Evolutionary conservation across 2,329 filamentous ascomycete species (phyloP).

Genomic region (Colletotrichum noveboracense): DNA sequence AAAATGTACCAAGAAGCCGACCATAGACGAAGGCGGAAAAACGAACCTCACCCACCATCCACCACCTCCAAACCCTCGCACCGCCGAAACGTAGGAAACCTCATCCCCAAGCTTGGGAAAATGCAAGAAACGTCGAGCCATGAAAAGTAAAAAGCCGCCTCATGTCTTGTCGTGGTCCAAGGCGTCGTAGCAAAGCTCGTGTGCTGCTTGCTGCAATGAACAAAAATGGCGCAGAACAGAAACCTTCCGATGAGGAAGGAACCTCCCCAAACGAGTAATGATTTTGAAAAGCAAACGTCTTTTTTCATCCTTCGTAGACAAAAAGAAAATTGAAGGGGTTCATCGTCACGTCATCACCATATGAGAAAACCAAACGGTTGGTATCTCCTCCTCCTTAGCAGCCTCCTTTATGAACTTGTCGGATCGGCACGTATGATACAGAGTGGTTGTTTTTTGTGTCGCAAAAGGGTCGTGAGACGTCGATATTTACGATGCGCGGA

Average conservation of each 20-base stretch:
- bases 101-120: not conserved
- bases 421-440: constrained; percentile 5
- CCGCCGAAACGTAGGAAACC: not conserved
- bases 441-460: not conserved
- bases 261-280: not conserved
- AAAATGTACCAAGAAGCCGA: constrained; percentile 14
- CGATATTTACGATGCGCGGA: constrained; percentile 9
- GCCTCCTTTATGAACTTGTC: constrained; percentile 8
- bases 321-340: not conserved
- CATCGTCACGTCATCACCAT: constrained; percentile 9
- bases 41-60: not conserved
- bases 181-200: constrained; percentile 21
- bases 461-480: constrained; percentile 7
- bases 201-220: constrained; percentile 12
- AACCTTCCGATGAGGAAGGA: not conserved
- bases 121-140: not conserved
- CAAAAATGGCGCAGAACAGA: not conserved
- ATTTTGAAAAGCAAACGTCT: not conserved
- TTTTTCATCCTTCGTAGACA: not conserved
- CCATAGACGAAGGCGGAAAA: not conserved
- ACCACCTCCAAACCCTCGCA: not conserved
- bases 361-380: not conserved
- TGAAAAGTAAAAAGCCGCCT: constrained; percentile 13
- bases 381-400: not conserved
- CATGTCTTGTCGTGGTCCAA: constrained; percentile 19